Evolutionary conservation across 2,329 filamentous ascomycete species (phyloP).

Genomic region (Aureobasidium uvarum): DNA sequence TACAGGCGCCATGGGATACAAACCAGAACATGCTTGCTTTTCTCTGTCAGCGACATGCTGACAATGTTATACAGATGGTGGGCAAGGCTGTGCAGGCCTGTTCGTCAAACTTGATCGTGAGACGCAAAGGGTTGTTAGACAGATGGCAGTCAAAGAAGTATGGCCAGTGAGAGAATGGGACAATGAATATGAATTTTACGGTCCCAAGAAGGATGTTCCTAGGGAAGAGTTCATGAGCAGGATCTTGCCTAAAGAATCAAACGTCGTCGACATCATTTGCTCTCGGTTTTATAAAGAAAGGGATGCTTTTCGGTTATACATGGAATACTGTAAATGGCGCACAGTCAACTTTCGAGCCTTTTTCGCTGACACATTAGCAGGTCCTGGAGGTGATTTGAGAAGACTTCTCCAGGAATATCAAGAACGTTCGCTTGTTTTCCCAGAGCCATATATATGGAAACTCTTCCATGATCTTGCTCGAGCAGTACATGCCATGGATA

Average conservation of each 20-base stretch:
- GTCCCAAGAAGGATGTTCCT: not conserved
- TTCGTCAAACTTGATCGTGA: constrained; percentile 3
- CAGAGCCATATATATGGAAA: constrained; percentile 31
- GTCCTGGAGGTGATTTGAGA: constrained; percentile 7
- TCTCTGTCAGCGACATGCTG: not conserved
- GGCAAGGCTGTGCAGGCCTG: constrained; percentile 1
- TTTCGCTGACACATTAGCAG: no score
- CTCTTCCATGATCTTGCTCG: constrained; percentile 28
- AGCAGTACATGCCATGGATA: constrained; percentile 9
- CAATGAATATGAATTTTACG: not conserved
- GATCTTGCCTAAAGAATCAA: not conserved
- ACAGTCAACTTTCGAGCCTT: no score
- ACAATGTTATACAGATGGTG: not conserved
- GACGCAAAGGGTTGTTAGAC: constrained; percentile 11
- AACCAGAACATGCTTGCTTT: not conserved
- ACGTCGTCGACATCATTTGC: not conserved
- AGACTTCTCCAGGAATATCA: not conserved
- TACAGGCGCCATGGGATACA: not conserved
- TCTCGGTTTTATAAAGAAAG: not conserved
- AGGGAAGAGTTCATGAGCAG: not conserved
- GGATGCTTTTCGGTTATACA: constrained; percentile 26
- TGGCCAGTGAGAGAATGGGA: not conserved
- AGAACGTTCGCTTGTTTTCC: constrained; percentile 11
- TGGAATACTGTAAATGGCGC: constrained; percentile 26
- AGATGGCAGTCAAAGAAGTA: constrained; percentile 17